Conservation (phyloP, 108 stramenopile genomes). For the Pinguiococcus pyrenoidosus region DNA sequence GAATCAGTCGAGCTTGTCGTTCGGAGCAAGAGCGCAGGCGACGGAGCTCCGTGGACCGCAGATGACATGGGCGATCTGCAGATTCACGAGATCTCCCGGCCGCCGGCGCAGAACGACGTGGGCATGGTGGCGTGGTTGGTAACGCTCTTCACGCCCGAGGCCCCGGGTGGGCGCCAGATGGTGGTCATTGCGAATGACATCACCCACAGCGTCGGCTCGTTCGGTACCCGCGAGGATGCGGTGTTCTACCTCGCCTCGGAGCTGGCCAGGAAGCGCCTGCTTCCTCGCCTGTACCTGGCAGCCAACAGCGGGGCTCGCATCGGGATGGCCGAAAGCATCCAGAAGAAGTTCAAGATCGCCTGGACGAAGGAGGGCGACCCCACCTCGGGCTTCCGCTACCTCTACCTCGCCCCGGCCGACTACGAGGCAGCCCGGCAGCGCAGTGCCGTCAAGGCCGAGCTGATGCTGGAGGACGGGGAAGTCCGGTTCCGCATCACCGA, state of each 20-base stretch:
- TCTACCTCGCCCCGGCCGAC: constrained; percentile 76
- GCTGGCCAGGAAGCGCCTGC: constrained; percentile 63
- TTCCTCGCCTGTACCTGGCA: constrained; percentile 87
- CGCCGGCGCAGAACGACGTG: constrained; percentile 87
- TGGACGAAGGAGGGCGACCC: constrained; percentile 85
- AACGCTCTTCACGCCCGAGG: constrained; percentile 84
- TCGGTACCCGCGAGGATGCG: constrained; percentile 93
- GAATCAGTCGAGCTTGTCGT: constrained; percentile 70
- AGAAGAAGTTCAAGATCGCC: constrained; percentile 75
- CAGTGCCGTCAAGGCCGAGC: constrained; percentile 7
- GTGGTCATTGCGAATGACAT: constrained; percentile 99
- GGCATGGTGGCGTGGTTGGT: constrained; percentile 99
- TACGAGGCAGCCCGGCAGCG: constrained; percentile 41
- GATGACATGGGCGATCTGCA: constrained; percentile 15
- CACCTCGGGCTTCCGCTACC: constrained; percentile 67
- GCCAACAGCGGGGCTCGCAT: constrained; percentile 93
- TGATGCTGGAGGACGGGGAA: constrained; percentile 5
- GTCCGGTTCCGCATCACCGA: constrained; percentile 18
- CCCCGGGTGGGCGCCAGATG: constrained; percentile 80
- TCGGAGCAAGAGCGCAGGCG: constrained; percentile 23
- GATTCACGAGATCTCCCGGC: constrained; percentile 34
- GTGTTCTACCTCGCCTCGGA: constrained; percentile 88
- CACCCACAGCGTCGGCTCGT: constrained; percentile 88
- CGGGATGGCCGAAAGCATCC: constrained; percentile 87
- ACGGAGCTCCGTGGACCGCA: not conserved